Conservation (phyloP, 495 filamentous ascomycete species). For the Astrothelium macrocarpum region DNA sequence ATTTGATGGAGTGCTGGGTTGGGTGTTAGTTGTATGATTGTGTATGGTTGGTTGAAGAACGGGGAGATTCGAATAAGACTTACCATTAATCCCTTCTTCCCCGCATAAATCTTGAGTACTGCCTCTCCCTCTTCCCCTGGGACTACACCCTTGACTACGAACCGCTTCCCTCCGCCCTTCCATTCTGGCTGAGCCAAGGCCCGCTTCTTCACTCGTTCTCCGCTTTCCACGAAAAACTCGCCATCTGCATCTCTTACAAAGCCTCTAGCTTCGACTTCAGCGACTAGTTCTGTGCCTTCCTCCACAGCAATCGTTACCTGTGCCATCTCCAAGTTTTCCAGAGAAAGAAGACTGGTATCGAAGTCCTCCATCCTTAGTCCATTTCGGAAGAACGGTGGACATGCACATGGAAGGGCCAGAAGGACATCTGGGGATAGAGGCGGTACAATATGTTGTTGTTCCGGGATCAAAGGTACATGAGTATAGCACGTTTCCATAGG, state of each 20-base stretch:
- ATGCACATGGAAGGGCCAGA: constrained; percentile 72
- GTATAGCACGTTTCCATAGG: constrained; percentile 89
- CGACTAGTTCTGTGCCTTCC: constrained; percentile 80
- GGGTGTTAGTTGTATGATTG: too few relatives aligned
- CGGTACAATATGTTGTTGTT: constrained; percentile 89
- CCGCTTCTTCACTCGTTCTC: constrained; percentile 73
- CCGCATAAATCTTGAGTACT: constrained; percentile 86
- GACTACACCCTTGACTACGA: constrained; percentile 82
- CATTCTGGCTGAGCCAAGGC: constrained; percentile 88
- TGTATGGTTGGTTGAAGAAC: too few relatives aligned
- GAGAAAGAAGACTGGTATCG: constrained; percentile 74
- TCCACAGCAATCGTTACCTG: constrained; percentile 84
- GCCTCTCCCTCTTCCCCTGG: constrained; percentile 85
- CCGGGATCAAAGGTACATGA: constrained; percentile 73
- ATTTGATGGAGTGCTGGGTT: constrained; percentile 76
- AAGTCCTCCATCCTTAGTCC: constrained; percentile 70
- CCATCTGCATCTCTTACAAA: constrained; percentile 78
- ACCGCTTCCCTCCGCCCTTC: constrained; percentile 76
- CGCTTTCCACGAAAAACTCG: constrained; percentile 77
- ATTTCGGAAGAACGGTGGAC: constrained; percentile 82
- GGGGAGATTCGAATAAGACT: constrained; percentile 9
- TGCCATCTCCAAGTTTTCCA: constrained; percentile 86
- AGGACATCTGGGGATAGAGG: constrained; percentile 74
- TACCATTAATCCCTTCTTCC: constrained; percentile 80
- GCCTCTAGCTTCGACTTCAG: constrained; percentile 74